phyloP scores from a whole-genome alignment of 2,329 filamentous ascomycete species.

The Macrophomina pseudophaseolina region DNA sequence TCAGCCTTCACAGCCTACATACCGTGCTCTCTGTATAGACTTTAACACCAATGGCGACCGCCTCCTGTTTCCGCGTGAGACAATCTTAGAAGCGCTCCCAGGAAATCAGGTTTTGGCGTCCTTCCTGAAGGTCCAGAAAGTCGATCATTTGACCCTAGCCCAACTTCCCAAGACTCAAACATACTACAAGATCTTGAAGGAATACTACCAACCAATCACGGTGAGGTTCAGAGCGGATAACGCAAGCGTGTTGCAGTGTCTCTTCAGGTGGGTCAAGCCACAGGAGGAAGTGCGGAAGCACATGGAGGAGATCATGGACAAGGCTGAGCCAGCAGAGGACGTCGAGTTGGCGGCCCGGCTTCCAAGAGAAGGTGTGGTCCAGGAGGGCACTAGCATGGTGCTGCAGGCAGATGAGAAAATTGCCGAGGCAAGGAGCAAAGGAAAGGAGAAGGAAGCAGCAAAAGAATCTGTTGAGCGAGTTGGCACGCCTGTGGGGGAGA shows the following conservation, averaged over 20 bases:
- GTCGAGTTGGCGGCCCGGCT: conserved; percentile 62
- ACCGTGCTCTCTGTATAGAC: conserved; percentile 42
- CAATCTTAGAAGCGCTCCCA: conserved; percentile 73
- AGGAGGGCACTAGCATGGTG: conserved; percentile 34
- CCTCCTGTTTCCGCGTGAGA: conserved; percentile 79
- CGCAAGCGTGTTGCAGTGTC: conserved; percentile 58
- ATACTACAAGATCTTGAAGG: conserved; percentile 23
- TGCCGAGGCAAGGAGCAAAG: not conserved
- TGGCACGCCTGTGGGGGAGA: conserved; percentile 7
- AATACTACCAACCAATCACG: conserved; percentile 73
- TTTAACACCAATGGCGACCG: conserved; percentile 66
- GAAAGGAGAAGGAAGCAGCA: not conserved
- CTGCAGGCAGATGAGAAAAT: conserved; percentile 26
- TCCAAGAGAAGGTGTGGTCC: conserved; percentile 46
- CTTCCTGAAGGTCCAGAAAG: conserved; percentile 63
- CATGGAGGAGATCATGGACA: conserved; percentile 56
- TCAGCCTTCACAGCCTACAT: conserved; percentile 12
- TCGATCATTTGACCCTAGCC: conserved; percentile 42
- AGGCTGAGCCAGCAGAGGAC: conserved; percentile 60
- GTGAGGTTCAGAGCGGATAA: conserved; percentile 61
- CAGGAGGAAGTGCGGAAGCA: conserved; percentile 44
- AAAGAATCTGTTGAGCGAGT: conserved; percentile 14
- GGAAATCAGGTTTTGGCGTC: conserved; percentile 70
- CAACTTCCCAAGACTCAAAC: conserved; percentile 64
- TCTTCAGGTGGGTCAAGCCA: conserved; percentile 61